phyloP scores from a whole-genome alignment of 2,329 filamentous ascomycete species.

The Fusarium dlaminii region DNA sequence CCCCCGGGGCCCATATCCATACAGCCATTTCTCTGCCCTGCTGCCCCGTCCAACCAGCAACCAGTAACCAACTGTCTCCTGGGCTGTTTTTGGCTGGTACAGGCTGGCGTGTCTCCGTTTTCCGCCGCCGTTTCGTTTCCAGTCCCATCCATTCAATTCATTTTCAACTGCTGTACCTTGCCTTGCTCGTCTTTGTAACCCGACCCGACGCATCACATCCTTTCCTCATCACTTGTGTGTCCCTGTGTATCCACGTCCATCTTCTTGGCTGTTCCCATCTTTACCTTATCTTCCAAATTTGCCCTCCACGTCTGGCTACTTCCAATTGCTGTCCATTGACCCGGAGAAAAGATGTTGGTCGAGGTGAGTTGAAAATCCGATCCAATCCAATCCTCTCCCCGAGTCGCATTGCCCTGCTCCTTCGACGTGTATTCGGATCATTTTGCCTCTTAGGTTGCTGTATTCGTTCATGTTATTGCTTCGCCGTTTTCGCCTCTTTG shows the following conservation, averaged over 20 bases:
- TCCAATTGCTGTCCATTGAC: conserved; percentile 17
- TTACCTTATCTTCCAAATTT: conserved; percentile 9
- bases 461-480: conserved; percentile 8
- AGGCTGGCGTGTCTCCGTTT: conserved; percentile 15
- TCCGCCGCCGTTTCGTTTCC: conserved; percentile 30
- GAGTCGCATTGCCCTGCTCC: conserved; percentile 9
- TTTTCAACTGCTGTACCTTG: conserved; percentile 14
- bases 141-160: conserved; percentile 13
- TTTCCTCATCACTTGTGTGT: conserved; percentile 21
- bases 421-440: conserved; percentile 8
- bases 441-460: conserved; percentile 7
- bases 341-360: conserved; percentile 47
- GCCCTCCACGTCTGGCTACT: neutral
- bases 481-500: neutral
- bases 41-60: conserved; percentile 16
- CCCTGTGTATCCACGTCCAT: conserved; percentile 6
- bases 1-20: neutral
- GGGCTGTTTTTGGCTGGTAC: conserved; percentile 3
- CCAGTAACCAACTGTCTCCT: conserved; percentile 11
- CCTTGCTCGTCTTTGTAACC: conserved; percentile 23
- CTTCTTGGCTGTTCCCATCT: conserved; percentile 21
- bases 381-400: neutral
- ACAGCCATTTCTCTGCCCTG: conserved; percentile 5
- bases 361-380: conserved; percentile 47
- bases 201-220: conserved; percentile 9